A percentile compares a stretch with the other conserved stretches of the same genome.
phyloP scores from a whole-genome alignment of 139 green algal species.

The Picochlorum sp. region DNA sequence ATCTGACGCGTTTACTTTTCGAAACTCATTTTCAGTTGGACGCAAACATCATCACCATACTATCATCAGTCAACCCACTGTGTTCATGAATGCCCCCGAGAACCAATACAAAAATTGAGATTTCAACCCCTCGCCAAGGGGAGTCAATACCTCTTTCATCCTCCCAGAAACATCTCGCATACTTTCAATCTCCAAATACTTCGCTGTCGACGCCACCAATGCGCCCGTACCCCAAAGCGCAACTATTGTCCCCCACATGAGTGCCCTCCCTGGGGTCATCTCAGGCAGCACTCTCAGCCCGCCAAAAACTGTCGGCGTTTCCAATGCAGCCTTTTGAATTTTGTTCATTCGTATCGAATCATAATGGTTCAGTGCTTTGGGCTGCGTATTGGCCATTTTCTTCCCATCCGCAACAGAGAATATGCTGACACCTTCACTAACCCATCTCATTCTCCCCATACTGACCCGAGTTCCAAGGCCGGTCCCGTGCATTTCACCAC shows the following conservation, averaged over 20 bases:
- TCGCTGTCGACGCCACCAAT: conserved; percentile 17
- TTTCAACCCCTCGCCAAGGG: not conserved
- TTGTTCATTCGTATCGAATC: conserved; percentile 22
- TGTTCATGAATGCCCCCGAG: too few species aligned
- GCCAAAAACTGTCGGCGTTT: conserved; percentile 26
- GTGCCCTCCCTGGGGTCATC: conserved; percentile 18
- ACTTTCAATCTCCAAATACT: conserved; percentile 21
- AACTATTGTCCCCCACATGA: conserved; percentile 44
- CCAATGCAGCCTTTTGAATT: conserved; percentile 21
- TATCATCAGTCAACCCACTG: too few species aligned
- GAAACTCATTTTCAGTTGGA: too few species aligned
- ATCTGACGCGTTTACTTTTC: too few species aligned
- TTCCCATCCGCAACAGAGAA: conserved; percentile 40
- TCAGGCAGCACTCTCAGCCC: conserved; percentile 10
- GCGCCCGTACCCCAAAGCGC: conserved; percentile 42
- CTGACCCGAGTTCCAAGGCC: conserved; percentile 6
- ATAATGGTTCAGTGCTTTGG: conserved; percentile 16
- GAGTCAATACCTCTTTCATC: not conserved
- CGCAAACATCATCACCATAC: too few species aligned
- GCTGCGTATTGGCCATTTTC: conserved; percentile 24
- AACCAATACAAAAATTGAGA: too few species aligned
- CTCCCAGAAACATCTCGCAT: not conserved
- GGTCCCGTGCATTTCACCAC: not conserved
- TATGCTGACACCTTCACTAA: conserved; percentile 24
- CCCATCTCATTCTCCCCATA: conserved; percentile 21